Evolutionary conservation across 768 basidiomycete species (phyloP), one percentile per base, ranked within the genome.

Genomic region (Pleurotus pulmonarius): DNA sequence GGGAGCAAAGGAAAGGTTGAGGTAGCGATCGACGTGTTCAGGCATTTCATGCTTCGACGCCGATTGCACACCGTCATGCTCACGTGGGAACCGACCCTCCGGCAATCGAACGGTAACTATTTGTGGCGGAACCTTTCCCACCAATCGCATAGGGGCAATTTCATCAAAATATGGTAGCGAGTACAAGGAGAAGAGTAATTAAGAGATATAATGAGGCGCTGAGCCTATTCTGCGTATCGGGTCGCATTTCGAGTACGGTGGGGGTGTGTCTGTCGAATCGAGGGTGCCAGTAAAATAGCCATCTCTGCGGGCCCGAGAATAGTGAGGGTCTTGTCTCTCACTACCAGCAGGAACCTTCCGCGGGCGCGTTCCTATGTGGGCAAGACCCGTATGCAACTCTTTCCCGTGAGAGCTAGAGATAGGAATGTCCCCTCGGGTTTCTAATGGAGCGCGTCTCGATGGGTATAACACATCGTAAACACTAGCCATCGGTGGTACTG

Each of bases 1-100:
- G 29, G 63, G 60, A 65, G 64, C 38, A 12, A 48, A 56, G 55
- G 57, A 56, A 58, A 52, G 59, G 61, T 64, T 55, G 57, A 60
- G 58, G 40, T 47, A 55, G 34, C 51, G 41, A 49, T 29, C 7
- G 47, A n/a, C 57, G 53, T 11, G 29, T 34, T 34, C 29, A 34
- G 29, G 8, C 29, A 8, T 34, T 8, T 11, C 7, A 8, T 29
- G 29, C 29, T 29, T 29, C 29, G 29, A 34, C 29, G 29, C 29
- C 39, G 22, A 43, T 53, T 40, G 51, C 12, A 6, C 39, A 38
- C 51, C 20, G 22, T 53, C 49, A 29, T 24, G 34, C 46, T 26
- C 45, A 55, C 37, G 37, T 25, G 45, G 38, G 46, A 46, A 55
- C 46, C 16, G 24, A 20, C 40, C 45, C 47, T 54, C 57, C 39